These are phyloP conservation scores for Penicillium rolfsii DNA, from an alignment of 2,329 filamentous ascomycete genomes.

Conservation along the genomic window DNA sequence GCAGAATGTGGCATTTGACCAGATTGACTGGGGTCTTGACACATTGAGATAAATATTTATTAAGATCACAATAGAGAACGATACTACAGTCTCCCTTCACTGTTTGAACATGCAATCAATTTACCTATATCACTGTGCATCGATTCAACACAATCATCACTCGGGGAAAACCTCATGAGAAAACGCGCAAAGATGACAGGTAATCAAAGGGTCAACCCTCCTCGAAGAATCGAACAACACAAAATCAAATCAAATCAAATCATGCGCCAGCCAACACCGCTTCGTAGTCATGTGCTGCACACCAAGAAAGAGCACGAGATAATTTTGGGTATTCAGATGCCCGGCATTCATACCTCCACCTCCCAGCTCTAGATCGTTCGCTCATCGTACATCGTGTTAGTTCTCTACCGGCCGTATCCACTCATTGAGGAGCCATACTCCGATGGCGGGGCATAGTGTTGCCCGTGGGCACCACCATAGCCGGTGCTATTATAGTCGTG, in stretches of 20 bases:
- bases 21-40: background rate
- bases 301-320: conserved; percentile 22
- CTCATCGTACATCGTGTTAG: background rate
- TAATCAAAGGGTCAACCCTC: background rate
- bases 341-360: conserved; percentile 13
- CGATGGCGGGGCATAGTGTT: conserved; percentile 27
- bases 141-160: conserved; percentile 10
- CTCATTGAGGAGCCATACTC: conserved; percentile 23
- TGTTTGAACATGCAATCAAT: conserved; percentile 9
- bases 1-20: conserved; percentile 19
- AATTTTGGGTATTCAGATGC: conserved; percentile 27
- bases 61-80: background rate
- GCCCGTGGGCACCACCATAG: conserved; percentile 47
- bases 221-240: conserved; percentile 18
- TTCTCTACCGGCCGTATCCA: conserved; percentile 20
- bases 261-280: conserved; percentile 40
- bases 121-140: conserved; percentile 10
- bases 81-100: background rate
- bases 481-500: conserved; percentile 45
- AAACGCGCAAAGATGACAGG: background rate
- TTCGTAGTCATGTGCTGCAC: conserved; percentile 35
- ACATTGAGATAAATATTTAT: background rate
- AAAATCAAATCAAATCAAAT: conserved; percentile 9
- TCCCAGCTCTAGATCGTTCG: conserved; percentile 8
- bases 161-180: background rate